Conservation (phyloP, 768 basidiomycete genomes). For the Candolleomyces eurysporus region DNA sequence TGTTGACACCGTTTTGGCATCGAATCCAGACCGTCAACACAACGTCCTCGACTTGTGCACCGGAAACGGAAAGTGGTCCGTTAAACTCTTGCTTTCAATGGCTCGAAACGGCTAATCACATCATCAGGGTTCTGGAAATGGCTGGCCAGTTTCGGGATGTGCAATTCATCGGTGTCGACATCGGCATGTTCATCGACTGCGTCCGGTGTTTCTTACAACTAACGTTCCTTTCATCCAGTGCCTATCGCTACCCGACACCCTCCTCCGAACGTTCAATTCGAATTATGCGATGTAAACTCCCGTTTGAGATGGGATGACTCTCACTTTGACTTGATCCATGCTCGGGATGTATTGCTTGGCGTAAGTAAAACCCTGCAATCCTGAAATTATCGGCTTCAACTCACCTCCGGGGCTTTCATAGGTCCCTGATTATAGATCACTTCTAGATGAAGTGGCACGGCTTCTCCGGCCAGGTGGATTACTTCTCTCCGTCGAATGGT, state of each 20-base stretch:
- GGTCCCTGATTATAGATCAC: constrained; percentile 51
- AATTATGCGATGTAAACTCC: constrained; percentile 61
- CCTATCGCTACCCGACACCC: constrained; percentile 71
- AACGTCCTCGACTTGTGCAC: constrained; percentile 74
- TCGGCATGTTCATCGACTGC: constrained; percentile 48
- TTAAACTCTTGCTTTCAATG: constrained; percentile 9
- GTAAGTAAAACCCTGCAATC: constrained; percentile 37
- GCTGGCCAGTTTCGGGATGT: constrained; percentile 62
- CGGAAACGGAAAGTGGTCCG: constrained; percentile 72
- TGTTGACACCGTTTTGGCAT: constrained; percentile 49
- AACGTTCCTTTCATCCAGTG: constrained; percentile 37
- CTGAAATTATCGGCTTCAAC: background rate
- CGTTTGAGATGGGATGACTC: constrained; percentile 48
- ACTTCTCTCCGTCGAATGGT: constrained; percentile 66
- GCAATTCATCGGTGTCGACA: constrained; percentile 69
- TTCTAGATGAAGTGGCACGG: constrained; percentile 59
- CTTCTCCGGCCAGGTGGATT: constrained; percentile 71
- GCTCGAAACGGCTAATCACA: background rate
- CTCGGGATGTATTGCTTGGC: constrained; percentile 56
- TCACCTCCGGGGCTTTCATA: constrained; percentile 24
- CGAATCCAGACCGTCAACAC: constrained; percentile 37
- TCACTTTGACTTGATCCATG: constrained; percentile 69
- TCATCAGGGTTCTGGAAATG: constrained; percentile 71
- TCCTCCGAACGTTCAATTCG: constrained; percentile 58
- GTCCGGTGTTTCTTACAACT: constrained; percentile 8